Evolutionary conservation across 179 eudicot genomes (phyloP).

Genomic region (Corrigiola litoralis): DNA sequence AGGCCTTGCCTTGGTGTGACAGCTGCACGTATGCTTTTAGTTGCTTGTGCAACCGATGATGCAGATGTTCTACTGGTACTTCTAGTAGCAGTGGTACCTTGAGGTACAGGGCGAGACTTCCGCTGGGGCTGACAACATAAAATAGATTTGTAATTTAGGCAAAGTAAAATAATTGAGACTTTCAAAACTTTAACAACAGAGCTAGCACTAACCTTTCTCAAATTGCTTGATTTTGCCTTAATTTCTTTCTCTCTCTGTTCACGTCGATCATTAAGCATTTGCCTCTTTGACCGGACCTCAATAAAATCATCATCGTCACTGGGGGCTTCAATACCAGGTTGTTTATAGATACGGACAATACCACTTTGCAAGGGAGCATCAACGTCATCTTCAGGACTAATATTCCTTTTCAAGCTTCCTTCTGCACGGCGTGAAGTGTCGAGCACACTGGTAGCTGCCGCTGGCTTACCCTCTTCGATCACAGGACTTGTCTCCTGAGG

Average conservation of each 20-base stretch:
- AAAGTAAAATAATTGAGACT: background rate
- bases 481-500: slow-evolving; percentile 31
- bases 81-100: slow-evolving; percentile 29
- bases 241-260: slow-evolving; percentile 93
- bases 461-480: slow-evolving; percentile 25
- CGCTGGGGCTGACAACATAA: slow-evolving; percentile 44
- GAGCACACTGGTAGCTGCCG: slow-evolving; percentile 20
- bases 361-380: slow-evolving; percentile 98
- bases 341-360: slow-evolving; percentile 70
- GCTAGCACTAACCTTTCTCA: slow-evolving; percentile 48
- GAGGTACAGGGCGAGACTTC: slow-evolving; percentile 45
- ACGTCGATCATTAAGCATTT: slow-evolving; percentile 96
- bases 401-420: slow-evolving; percentile 60
- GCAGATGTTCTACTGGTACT: slow-evolving; percentile 31
- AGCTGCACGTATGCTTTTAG: slow-evolving; percentile 28
- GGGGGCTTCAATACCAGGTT: slow-evolving; percentile 90
- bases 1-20: slow-evolving; percentile 34
- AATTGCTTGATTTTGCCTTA: slow-evolving; percentile 64
- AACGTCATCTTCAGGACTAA: slow-evolving; percentile 60
- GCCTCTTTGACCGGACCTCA: slow-evolving; percentile 97
- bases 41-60: slow-evolving; percentile 31
- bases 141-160: background rate
- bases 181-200: background rate
- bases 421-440: slow-evolving; percentile 38
- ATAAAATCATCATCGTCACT: slow-evolving; percentile 98